Base-by-base conservation (phyloP, 2,329 filamentous ascomycete species). In the Cercospora nicotianae region DNA sequence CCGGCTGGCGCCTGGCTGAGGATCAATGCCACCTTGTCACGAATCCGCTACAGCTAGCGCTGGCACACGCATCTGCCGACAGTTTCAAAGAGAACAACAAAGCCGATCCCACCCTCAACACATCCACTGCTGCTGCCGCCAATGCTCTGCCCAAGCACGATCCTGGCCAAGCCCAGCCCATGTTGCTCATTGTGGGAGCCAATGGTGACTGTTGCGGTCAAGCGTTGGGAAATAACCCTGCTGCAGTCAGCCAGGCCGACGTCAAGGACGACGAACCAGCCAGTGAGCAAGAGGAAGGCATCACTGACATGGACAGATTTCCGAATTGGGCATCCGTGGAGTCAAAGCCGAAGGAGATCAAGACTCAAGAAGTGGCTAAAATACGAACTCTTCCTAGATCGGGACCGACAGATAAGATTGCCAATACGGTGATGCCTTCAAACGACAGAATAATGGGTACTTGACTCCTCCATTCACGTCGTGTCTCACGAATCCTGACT, bases 151-250 rank as follows among this genome's bases (percentile, higher is more conserved):
- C 33, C 9, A 30, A 26, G 4, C 33, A 45, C 3, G 16, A 42
- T 2, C 10, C 60, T 13, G 10, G 12, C 23, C 18, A 62, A 26
- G 60, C 60, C 5, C 60, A 62, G 16, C 60, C 60, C 1, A 13
- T 62, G 10, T 18, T 62, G 18, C 39, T 62, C 2, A 45, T 62
- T 39, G 23, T 64, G 1, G 61, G 28, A 7, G 42, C 61, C 10
- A 64, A 64, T 3, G 61, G 48, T 20, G 61, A 33, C 16, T 30
- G 10, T 16, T 64, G 61, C 31, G 61, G 61, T 5, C 31, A 23
- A 20, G 7, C 60, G 2, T 42, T 62, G 9, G 4, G 36, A 5
- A 48, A 18, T 30, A 28, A 9, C 13, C 16, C 36, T 28, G 26
- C 28, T 13, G 12, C 20, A n/a, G 20, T 10, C 7, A 12, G 20